Percentiles rank a stretch among this genome's conserved stretches.
These are phyloP conservation scores for Plasmodium yoelii DNA, from an alignment of 169 alveolate genomes.

Conservation along the genomic window DNA sequence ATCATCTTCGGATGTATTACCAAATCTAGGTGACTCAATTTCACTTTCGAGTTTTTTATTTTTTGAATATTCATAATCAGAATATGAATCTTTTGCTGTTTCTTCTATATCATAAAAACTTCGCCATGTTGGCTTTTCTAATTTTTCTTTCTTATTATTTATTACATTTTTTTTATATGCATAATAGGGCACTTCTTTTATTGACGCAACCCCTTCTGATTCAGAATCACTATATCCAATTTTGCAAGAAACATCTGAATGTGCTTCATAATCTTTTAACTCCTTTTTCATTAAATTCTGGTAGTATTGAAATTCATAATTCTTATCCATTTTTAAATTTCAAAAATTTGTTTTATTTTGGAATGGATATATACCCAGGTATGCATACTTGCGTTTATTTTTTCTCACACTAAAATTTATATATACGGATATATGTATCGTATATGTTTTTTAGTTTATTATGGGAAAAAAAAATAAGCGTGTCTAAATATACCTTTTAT, in stretches of 20 bases:
- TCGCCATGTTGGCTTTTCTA: slow-evolving; percentile 71
- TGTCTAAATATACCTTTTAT: too few species aligned
- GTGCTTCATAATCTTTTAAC: slow-evolving; percentile 53
- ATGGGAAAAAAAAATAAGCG: not conserved
- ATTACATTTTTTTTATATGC: slow-evolving; percentile 18
- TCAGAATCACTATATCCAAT: slow-evolving; percentile 74
- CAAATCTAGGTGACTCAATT: slow-evolving; percentile 68
- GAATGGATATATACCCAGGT: not conserved
- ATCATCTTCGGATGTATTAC: slow-evolving; percentile 39
- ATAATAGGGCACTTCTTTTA: slow-evolving; percentile 62
- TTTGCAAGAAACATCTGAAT: slow-evolving; percentile 68
- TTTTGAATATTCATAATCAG: slow-evolving; percentile 61
- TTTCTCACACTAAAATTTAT: not conserved
- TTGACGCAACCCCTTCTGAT: slow-evolving; percentile 75
- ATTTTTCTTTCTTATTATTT: slow-evolving; percentile 62
- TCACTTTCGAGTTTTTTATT: slow-evolving; percentile 30
- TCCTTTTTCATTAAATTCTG: slow-evolving; percentile 21
- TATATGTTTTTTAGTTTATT: not conserved
- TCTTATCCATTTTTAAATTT: slow-evolving; percentile 24
- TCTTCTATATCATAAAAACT: slow-evolving; percentile 67
- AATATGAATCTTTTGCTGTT: slow-evolving; percentile 57
- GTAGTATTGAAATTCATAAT: slow-evolving; percentile 42
- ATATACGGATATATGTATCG: not conserved
- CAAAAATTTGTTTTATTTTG: not conserved
- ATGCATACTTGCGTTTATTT: not conserved